Conservation (phyloP, 2,329 filamentous ascomycete genomes). For the Aspergillus fructus region DNA sequence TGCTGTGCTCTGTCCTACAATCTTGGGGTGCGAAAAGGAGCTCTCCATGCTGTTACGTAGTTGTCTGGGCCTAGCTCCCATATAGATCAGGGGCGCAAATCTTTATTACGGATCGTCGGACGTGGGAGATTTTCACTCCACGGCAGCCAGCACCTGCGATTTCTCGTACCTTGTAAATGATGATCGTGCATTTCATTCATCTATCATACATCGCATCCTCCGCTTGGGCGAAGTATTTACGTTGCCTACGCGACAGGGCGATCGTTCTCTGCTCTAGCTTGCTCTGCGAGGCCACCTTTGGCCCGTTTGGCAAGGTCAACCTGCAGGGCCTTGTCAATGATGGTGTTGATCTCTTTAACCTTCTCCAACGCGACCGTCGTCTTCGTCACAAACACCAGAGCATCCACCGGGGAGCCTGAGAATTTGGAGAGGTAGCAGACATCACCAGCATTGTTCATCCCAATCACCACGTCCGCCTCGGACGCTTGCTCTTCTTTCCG, state of each 20-base stretch:
- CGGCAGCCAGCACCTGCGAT: background rate
- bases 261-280: slow-evolving; percentile 82
- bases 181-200: slow-evolving; percentile 1
- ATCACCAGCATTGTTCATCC: slow-evolving; percentile 85
- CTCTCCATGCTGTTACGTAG: background rate
- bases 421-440: slow-evolving; percentile 90
- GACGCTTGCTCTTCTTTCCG: slow-evolving; percentile 53
- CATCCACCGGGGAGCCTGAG: slow-evolving; percentile 79
- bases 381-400: slow-evolving; percentile 73
- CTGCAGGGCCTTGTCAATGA: slow-evolving; percentile 71
- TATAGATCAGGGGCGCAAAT: background rate
- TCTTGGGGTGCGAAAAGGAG: background rate
- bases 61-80: no score
- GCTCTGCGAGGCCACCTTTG: slow-evolving; percentile 74
- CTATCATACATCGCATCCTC: slow-evolving; percentile 6
- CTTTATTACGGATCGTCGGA: background rate
- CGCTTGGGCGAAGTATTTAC: background rate
- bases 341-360: slow-evolving; percentile 73
- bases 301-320: slow-evolving; percentile 66
- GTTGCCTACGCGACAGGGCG: slow-evolving; percentile 50
- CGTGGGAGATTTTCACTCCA: slow-evolving; percentile 4
- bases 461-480: slow-evolving; percentile 71
- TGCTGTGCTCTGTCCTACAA: background rate
- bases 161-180: background rate
- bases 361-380: slow-evolving; percentile 72